Evolutionary conservation across 1,139 yeast species (phyloP).

Genomic region (Trichomonascaceae sp.): DNA sequence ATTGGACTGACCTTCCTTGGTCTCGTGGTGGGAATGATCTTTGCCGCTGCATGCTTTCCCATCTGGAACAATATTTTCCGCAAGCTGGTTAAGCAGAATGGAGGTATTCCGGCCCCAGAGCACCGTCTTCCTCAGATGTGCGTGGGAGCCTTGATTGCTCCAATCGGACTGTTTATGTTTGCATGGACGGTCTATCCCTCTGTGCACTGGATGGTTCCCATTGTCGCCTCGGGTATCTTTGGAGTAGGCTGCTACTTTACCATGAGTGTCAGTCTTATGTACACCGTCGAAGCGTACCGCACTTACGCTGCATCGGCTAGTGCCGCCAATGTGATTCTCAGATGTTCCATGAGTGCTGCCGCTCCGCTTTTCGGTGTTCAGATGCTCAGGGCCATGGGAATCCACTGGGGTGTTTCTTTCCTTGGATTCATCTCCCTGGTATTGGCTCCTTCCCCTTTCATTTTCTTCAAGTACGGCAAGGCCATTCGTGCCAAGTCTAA

Average conservation of each 20-base stretch:
- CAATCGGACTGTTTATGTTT: slow-evolving; percentile 51
- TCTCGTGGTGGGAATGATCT: slow-evolving; percentile 32
- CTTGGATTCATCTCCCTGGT: slow-evolving; percentile 25
- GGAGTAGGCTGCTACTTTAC: slow-evolving; percentile 45
- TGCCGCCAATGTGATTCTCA: slow-evolving; percentile 55
- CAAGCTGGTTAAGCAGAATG: slow-evolving; percentile 7
- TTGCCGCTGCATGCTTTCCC: slow-evolving; percentile 14
- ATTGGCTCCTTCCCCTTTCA: slow-evolving; percentile 13
- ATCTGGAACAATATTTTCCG: slow-evolving; percentile 10
- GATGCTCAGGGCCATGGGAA: slow-evolving; percentile 38
- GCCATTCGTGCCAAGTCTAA: slow-evolving; percentile 9
- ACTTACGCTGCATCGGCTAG: slow-evolving; percentile 53
- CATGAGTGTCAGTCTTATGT: slow-evolving; percentile 36
- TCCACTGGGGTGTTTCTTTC: slow-evolving; percentile 45
- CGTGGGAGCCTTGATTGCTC: slow-evolving; percentile 34
- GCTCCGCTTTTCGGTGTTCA: slow-evolving; percentile 58
- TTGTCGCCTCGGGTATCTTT: slow-evolving; percentile 46
- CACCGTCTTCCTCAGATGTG: slow-evolving; percentile 54
- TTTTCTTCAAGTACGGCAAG: slow-evolving; percentile 23
- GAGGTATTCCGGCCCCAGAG: slow-evolving; percentile 33
- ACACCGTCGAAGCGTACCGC: slow-evolving; percentile 42
- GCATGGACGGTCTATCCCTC: slow-evolving; percentile 57
- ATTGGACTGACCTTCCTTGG: slow-evolving; percentile 45
- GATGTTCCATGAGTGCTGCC: slow-evolving; percentile 52
- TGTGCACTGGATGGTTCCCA: slow-evolving; percentile 75